phyloP scores from a whole-genome alignment of 176 grass and related monocot genomes.

The Eremochloa ophiuroides region DNA sequence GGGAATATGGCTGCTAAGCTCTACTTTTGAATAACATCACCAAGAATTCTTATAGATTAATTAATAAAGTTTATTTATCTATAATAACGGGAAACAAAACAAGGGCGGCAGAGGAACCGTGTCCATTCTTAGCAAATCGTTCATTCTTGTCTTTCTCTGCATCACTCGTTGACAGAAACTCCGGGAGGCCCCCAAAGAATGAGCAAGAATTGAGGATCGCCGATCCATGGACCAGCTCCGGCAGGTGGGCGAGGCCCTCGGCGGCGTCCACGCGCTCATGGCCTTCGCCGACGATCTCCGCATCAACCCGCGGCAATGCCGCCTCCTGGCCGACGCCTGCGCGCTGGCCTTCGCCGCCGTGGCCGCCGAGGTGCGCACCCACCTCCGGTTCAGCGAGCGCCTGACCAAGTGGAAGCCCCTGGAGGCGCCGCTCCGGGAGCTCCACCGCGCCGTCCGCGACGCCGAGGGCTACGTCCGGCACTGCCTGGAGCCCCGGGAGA shows the following conservation, averaged over 20 bases:
- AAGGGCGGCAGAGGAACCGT: not conserved
- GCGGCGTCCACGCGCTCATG: conserved; percentile 68
- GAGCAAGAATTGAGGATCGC: conserved; percentile 4
- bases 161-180: not conserved
- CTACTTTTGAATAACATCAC: too few relatives aligned
- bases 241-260: conserved; percentile 75
- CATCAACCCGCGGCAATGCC: conserved; percentile 78
- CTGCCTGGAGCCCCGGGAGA: conserved; percentile 52
- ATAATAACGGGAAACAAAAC: too few relatives aligned
- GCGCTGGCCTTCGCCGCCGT: conserved; percentile 59
- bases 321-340: conserved; percentile 64
- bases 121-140: conserved; percentile 18
- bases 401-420: conserved; percentile 67
- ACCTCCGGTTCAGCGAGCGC: conserved; percentile 63
- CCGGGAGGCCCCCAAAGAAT: not conserved
- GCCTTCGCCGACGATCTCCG: conserved; percentile 68
- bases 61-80: too few relatives aligned
- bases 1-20: too few relatives aligned
- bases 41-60: too few relatives aligned
- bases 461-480: conserved; percentile 54
- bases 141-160: not conserved
- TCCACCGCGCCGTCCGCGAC: conserved; percentile 71
- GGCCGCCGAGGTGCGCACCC: conserved; percentile 42
- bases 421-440: conserved; percentile 60
- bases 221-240: conserved; percentile 73